Conservation (phyloP, 306 rosid genomes). For the Citrullus amarus region DNA sequence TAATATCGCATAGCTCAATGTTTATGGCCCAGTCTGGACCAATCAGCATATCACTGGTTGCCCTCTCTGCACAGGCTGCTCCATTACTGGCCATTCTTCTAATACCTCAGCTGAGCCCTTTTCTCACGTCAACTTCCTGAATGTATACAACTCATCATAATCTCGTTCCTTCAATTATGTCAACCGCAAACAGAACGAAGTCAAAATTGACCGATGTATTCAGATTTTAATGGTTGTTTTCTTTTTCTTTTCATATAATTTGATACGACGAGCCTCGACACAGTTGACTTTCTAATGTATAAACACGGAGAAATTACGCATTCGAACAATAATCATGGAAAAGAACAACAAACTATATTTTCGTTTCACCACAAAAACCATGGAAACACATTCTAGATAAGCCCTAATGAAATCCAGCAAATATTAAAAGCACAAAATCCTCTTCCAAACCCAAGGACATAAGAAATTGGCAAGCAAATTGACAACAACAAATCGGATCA, state of each 20-base stretch:
- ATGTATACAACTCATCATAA: background rate
- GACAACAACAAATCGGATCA: background rate
- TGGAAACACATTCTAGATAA: background rate
- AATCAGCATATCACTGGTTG: conserved; percentile 85
- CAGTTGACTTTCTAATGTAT: background rate
- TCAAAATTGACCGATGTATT: background rate
- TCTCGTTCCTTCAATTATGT: background rate
- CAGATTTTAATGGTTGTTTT: background rate
- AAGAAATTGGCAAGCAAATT: background rate
- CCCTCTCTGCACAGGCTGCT: conserved; percentile 83
- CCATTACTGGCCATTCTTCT: conserved; percentile 59
- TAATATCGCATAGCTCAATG: conserved; percentile 83
- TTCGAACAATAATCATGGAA: background rate
- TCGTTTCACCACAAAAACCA: background rate
- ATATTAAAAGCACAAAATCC: background rate
- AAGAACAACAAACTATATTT: background rate
- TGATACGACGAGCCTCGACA: background rate
- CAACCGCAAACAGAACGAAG: background rate
- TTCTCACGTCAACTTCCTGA: background rate
- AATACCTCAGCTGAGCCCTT: background rate
- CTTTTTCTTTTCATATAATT: background rate
- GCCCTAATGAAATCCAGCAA: background rate
- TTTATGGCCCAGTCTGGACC: conserved; percentile 98
- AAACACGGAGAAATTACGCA: background rate
- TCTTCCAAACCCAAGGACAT: background rate